Conservation (phyloP, 2,329 filamentous ascomycete genomes). For the Aspergillus cejpii region DNA sequence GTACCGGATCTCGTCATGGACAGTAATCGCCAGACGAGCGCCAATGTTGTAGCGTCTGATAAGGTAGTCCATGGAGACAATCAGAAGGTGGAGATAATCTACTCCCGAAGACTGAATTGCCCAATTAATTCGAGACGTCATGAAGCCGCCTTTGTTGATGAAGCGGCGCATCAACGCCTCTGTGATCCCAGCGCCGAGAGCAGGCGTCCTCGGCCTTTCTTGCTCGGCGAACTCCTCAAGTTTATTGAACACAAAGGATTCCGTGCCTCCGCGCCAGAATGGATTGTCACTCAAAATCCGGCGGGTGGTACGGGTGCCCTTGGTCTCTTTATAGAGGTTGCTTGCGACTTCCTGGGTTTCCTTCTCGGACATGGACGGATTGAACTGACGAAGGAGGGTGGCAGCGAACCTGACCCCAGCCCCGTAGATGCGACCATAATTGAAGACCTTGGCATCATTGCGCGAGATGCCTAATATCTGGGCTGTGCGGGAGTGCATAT, state of each 20-base stretch:
- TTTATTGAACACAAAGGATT: constrained; percentile 97
- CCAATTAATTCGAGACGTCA: constrained; percentile 98
- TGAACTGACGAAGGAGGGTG: constrained; percentile 87
- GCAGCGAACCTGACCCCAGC: constrained; percentile 90
- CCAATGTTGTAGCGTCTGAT: constrained; percentile 75
- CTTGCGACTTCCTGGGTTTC: constrained; percentile 70
- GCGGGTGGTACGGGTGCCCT: constrained; percentile 75
- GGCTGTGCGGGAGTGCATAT: constrained; percentile 90
- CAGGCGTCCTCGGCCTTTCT: constrained; percentile 80
- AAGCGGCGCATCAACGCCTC: constrained; percentile 86
- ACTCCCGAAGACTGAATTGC: constrained; percentile 96
- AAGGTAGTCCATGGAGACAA: constrained; percentile 91
- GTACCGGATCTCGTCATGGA: constrained; percentile 96
- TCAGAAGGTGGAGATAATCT: constrained; percentile 90
- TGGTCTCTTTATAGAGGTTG: constrained; percentile 80
- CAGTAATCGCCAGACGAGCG: constrained; percentile 82
- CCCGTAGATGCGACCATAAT: constrained; percentile 98
- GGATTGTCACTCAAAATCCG: constrained; percentile 64
- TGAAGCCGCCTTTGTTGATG: constrained; percentile 81
- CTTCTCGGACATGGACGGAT: constrained; percentile 70
- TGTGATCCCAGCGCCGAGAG: constrained; percentile 89
- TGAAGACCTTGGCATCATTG: constrained; percentile 96
- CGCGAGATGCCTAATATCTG: constrained; percentile 86
- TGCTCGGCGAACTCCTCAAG: constrained; percentile 97
- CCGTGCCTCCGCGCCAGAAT: constrained; percentile 94